Evolutionary conservation across 2,329 filamentous ascomycete species (phyloP).

Genomic region (Daldinia sp.): DNA sequence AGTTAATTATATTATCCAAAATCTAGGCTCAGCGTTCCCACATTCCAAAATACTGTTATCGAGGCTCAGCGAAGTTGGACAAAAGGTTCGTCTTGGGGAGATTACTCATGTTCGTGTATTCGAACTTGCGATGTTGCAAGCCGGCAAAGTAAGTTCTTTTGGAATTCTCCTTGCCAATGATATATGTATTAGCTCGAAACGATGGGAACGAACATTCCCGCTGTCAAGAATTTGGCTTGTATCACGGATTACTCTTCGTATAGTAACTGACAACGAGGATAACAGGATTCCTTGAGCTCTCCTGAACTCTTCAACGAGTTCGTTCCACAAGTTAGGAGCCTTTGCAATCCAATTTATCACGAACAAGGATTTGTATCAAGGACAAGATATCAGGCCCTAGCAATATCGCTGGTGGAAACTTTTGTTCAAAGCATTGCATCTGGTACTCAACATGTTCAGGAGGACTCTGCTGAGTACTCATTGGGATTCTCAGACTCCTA

Average conservation of each 20-base stretch:
- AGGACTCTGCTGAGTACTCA: slow-evolving; percentile 28
- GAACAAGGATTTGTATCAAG: slow-evolving; percentile 48
- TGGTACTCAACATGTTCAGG: slow-evolving; percentile 33
- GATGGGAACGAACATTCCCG: background rate
- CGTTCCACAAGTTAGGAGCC: slow-evolving; percentile 50
- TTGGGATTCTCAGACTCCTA: slow-evolving; percentile 30
- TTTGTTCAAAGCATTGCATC: slow-evolving; percentile 47
- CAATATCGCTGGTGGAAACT: slow-evolving; percentile 52
- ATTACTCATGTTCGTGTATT: slow-evolving; percentile 55
- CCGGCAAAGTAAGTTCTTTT: slow-evolving; percentile 57
- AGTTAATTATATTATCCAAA: slow-evolving; percentile 49
- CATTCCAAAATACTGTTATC: slow-evolving; percentile 45
- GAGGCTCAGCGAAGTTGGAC: slow-evolving; percentile 49
- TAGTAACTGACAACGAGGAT: slow-evolving; percentile 32
- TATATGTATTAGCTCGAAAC: background rate
- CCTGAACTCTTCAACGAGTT: slow-evolving; percentile 53
- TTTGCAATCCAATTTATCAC: slow-evolving; percentile 56
- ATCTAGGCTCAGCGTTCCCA: slow-evolving; percentile 49
- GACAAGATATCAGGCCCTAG: slow-evolving; percentile 52
- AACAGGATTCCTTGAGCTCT: slow-evolving; percentile 50
- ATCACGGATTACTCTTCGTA: background rate
- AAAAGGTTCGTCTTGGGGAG: slow-evolving; percentile 48
- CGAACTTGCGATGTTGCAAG: slow-evolving; percentile 61
- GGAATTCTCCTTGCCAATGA: background rate
- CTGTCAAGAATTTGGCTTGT: background rate